A percentile compares a stretch with the other conserved stretches of the same genome.
These are phyloP conservation scores for Malassezia japonica DNA, from an alignment of 1,284 basidiomycete species.

Conservation along the genomic window DNA sequence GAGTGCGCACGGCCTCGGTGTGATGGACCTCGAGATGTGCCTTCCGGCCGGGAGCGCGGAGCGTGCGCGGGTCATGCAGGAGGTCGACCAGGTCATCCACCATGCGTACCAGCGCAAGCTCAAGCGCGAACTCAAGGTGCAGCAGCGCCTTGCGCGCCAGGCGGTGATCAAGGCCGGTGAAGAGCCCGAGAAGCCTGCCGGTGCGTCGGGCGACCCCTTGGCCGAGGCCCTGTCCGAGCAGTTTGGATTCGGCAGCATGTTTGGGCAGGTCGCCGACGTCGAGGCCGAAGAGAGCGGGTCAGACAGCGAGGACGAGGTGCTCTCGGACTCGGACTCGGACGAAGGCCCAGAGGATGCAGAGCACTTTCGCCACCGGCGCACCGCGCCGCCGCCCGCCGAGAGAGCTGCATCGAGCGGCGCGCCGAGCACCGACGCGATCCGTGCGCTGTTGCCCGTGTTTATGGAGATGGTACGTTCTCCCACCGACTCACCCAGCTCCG, in stretches of 20 bases:
- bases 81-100: conserved; percentile 41
- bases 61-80: conserved; percentile 27
- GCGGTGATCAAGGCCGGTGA: conserved; percentile 33
- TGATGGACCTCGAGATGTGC: conserved; percentile 39
- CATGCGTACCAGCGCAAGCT: conserved; percentile 44
- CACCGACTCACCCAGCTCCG: too few relatives aligned
- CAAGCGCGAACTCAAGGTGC: conserved; percentile 39
- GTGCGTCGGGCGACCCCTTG: conserved; percentile 30
- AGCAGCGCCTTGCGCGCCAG: conserved; percentile 28
- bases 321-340: conserved; percentile 5
- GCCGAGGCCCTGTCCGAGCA: conserved; percentile 40
- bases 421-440: conserved; percentile 1
- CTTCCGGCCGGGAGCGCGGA: conserved; percentile 34
- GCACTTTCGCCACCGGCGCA: not conserved
- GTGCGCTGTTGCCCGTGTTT: conserved; percentile 4
- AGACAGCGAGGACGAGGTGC: conserved; percentile 14
- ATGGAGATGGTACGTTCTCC: not conserved
- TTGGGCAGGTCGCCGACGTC: conserved; percentile 30
- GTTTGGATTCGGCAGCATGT: conserved; percentile 31
- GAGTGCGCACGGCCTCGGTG: conserved; percentile 22
- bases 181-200: conserved; percentile 1
- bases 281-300: conserved; percentile 37
- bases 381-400: too few relatives aligned
- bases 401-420: not conserved
- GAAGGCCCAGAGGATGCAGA: conserved; percentile 8